Conservation (phyloP, 768 basidiomycete species). For the Thelephora aurantiotincta region DNA sequence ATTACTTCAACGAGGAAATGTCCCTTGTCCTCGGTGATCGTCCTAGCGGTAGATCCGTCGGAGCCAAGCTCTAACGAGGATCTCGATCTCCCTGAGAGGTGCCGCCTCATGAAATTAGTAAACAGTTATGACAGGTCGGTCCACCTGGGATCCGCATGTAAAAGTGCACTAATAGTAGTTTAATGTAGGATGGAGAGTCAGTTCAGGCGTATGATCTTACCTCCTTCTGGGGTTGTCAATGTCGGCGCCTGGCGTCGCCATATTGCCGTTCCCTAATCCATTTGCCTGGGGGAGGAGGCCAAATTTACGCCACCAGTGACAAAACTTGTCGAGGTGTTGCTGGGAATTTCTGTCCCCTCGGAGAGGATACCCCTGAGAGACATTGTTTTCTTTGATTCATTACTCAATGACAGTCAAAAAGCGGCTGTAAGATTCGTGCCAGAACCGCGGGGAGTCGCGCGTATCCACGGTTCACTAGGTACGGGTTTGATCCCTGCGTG, state of each 20-base stretch:
- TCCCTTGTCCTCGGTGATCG: too few species aligned
- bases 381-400: conserved; percentile 58
- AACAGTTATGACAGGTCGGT: conserved; percentile 77
- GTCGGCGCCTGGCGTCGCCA: conserved; percentile 4
- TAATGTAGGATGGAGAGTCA: conserved; percentile 64
- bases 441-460: conserved; percentile 67
- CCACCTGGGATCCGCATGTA: background rate
- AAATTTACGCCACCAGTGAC: conserved; percentile 30
- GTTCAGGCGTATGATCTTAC: conserved; percentile 32
- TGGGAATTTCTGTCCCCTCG: conserved; percentile 46
- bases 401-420: conserved; percentile 74
- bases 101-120: conserved; percentile 76
- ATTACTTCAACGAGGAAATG: too few species aligned
- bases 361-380: conserved; percentile 20
- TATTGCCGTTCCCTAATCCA: background rate
- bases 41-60: conserved; percentile 61
- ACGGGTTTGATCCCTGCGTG: too few species aligned
- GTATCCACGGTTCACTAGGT: conserved; percentile 98
- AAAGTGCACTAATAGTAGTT: background rate
- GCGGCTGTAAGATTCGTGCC: conserved; percentile 76
- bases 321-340: conserved; percentile 49
- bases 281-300: conserved; percentile 19
- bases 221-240: conserved; percentile 3
- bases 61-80: conserved; percentile 42
- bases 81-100: conserved; percentile 72